These are phyloP conservation scores for Eimeria praecox DNA, from an alignment of 169 alveolate species.

Conservation along the genomic window DNA sequence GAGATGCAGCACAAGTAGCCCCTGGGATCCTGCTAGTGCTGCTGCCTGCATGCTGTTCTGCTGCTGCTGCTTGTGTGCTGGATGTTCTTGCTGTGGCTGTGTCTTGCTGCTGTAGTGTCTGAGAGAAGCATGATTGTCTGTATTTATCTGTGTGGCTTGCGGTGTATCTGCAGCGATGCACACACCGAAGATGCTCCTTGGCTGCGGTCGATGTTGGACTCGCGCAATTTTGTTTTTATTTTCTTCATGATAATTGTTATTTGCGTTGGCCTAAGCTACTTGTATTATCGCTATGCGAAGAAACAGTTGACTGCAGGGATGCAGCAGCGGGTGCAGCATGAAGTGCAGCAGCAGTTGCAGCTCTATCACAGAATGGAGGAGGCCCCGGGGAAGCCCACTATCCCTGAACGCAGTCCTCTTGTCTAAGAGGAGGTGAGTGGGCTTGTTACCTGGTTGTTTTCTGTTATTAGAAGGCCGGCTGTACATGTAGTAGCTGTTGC, in stretches of 20 bases:
- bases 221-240: conserved; percentile 46
- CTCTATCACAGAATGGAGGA: conserved; percentile 74
- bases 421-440: background rate
- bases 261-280: conserved; percentile 26
- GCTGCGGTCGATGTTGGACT: conserved; percentile 68
- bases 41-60: background rate
- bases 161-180: conserved; percentile 66
- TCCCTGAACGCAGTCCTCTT: conserved; percentile 58
- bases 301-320: conserved; percentile 57
- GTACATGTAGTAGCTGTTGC: background rate
- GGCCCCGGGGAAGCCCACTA: conserved; percentile 47
- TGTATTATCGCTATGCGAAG: conserved; percentile 68
- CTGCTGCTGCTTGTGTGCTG: background rate
- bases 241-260: conserved; percentile 59
- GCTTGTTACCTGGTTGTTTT: background rate
- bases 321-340: conserved; percentile 68
- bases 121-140: background rate
- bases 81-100: background rate
- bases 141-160: background rate
- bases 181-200: conserved; percentile 76
- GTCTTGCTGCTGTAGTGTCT: background rate
- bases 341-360: conserved; percentile 77
- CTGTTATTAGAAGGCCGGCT: background rate
- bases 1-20: conserved; percentile 12
- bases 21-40: background rate